phyloP scores from a whole-genome alignment of 306 rosid genomes.

The Ammopiptanthus mongolicus region DNA sequence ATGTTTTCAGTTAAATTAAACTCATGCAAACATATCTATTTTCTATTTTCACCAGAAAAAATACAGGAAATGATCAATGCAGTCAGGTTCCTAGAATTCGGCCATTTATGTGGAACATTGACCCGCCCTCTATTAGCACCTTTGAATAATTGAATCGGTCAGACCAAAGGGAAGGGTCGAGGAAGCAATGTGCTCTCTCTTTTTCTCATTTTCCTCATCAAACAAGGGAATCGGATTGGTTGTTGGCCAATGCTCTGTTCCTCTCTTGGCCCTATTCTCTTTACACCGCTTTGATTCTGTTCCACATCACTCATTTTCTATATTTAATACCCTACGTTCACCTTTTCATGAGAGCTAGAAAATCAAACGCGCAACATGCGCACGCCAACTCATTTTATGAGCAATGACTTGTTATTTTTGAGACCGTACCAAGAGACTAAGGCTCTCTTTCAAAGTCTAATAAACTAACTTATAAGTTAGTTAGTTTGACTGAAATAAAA shows the following conservation, averaged over 20 bases:
- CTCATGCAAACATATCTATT: no score
- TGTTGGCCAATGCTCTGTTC: not conserved
- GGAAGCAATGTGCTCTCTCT: not conserved
- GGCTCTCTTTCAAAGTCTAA: no score
- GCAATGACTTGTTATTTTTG: not conserved
- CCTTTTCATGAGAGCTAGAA: conserved; percentile 14
- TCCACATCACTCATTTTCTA: not conserved
- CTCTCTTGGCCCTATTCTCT: not conserved
- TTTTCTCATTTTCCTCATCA: not conserved
- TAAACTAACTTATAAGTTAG: no score
- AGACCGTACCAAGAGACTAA: conserved; percentile 2
- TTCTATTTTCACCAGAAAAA: no score
- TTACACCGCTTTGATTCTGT: not conserved
- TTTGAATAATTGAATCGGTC: not conserved
- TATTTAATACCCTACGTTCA: not conserved
- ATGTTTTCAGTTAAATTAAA: no score
- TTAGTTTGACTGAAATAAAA: no score
- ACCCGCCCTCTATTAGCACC: no score
- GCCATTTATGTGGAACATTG: no score
- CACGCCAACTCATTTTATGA: not conserved
- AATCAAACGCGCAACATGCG: not conserved
- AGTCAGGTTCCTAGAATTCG: no score
- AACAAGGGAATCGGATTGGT: not conserved
- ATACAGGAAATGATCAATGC: no score
- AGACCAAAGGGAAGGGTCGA: not conserved